Percentiles rank a stretch among this genome's conserved stretches.
Conservation (phyloP, 1,284 basidiomycete genomes). For the Boletus smithii region DNA sequence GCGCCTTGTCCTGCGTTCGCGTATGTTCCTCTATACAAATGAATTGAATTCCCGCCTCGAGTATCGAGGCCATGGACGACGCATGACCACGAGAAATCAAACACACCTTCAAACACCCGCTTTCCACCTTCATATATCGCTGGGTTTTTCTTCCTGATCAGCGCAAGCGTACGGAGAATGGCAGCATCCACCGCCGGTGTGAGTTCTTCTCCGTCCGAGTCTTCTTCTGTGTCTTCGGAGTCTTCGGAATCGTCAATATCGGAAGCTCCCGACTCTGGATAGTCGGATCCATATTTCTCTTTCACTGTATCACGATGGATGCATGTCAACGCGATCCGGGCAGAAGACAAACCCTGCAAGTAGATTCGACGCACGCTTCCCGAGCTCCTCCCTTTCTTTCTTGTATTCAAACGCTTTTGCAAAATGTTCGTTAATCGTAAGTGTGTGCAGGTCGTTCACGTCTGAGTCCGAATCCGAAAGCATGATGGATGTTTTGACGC, state of each 20-base stretch:
- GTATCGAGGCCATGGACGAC: no score
- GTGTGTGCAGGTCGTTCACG: conserved; percentile 40
- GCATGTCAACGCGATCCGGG: background rate
- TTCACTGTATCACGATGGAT: conserved; percentile 51
- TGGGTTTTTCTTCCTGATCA: conserved; percentile 83
- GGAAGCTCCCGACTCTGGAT: conserved; percentile 59
- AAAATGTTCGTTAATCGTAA: conserved; percentile 80
- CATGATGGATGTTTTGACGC: conserved; percentile 34
- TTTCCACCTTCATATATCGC: conserved; percentile 73
- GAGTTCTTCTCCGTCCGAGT: conserved; percentile 93
- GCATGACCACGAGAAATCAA: background rate
- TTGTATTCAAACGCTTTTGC: conserved; percentile 78
- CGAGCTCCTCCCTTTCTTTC: conserved; percentile 81
- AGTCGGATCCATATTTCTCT: conserved; percentile 81
- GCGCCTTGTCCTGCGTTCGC: conserved; percentile 38
- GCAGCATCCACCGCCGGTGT: conserved; percentile 95
- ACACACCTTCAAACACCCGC: conserved; percentile 73
- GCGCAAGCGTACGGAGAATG: conserved; percentile 86
- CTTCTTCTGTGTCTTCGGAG: conserved; percentile 82
- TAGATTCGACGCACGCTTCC: conserved; percentile 54
- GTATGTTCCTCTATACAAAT: conserved; percentile 58
- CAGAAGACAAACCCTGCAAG: background rate
- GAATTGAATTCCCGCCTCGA: background rate
- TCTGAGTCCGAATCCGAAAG: conserved; percentile 50
- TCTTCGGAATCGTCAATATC: conserved; percentile 67